These are phyloP conservation scores for Pestalotiopsis sp. DNA, from an alignment of 2,329 filamentous ascomycete species.

Conservation along the genomic window DNA sequence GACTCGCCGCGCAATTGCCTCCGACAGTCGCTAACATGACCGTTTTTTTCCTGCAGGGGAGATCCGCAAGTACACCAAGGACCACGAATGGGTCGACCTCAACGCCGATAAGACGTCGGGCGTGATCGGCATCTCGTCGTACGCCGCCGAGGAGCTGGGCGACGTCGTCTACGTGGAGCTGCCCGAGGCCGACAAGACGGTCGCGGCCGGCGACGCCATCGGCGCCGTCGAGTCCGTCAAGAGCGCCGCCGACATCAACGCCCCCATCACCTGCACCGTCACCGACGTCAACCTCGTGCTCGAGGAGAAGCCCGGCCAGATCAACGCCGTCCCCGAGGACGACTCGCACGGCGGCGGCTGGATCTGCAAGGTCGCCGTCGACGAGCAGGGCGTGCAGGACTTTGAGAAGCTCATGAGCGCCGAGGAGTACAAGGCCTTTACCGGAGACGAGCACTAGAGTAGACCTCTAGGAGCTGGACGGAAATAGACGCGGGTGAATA, in stretches of 20 bases:
- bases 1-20: neutral
- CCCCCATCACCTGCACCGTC: slow-evolving; percentile 79
- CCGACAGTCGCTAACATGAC: neutral
- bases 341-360: slow-evolving; percentile 77
- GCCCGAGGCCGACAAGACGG: slow-evolving; percentile 69
- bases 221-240: slow-evolving; percentile 98
- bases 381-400: slow-evolving; percentile 66
- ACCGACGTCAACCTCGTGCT: slow-evolving; percentile 73
- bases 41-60: slow-evolving; percentile 45
- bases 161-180: slow-evolving; percentile 98
- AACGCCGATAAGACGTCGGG: slow-evolving; percentile 81
- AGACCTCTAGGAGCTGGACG: neutral
- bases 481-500: neutral
- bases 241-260: slow-evolving; percentile 95
- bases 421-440: slow-evolving; percentile 78
- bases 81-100: slow-evolving; percentile 98
- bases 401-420: slow-evolving; percentile 77
- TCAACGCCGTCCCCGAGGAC: slow-evolving; percentile 90
- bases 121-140: slow-evolving; percentile 83
- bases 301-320: slow-evolving; percentile 81
- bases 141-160: slow-evolving; percentile 89
- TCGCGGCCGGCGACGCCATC: slow-evolving; percentile 79
- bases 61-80: slow-evolving; percentile 88
- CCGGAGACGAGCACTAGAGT: slow-evolving; percentile 45
- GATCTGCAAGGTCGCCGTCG: slow-evolving; percentile 86